phyloP scores from a whole-genome alignment of 257 asterid species.

The Solanum commersonii region DNA sequence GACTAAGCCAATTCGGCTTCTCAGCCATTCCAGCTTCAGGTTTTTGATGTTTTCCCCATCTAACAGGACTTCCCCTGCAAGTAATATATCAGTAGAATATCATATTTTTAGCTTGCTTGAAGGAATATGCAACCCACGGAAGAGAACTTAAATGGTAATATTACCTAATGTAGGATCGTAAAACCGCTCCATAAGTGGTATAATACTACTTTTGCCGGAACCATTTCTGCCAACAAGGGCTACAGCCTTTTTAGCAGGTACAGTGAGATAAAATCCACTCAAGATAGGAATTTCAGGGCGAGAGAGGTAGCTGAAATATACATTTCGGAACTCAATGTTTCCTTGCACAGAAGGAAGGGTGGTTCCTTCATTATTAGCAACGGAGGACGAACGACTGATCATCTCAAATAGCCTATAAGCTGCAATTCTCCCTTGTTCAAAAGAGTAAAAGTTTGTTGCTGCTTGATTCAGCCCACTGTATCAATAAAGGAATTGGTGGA shows the following conservation, averaged over 20 bases:
- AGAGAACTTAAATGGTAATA: neutral
- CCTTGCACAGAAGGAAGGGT: conserved; percentile 90
- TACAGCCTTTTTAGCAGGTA: conserved; percentile 96
- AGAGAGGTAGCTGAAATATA: conserved; percentile 93
- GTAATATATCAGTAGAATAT: neutral
- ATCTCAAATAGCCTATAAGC: conserved; percentile 96
- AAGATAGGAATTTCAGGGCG: conserved; percentile 99
- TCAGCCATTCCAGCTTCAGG: conserved; percentile 93
- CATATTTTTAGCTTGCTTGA: neutral
- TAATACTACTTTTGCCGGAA: conserved; percentile 97
- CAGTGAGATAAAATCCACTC: conserved; percentile 97
- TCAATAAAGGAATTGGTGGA: neutral
- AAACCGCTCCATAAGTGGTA: conserved; percentile 98
- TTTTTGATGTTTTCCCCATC: conserved; percentile 98
- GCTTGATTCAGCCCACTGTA: conserved; percentile 97
- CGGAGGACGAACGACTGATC: conserved; percentile 88
- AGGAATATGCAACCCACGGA: neutral
- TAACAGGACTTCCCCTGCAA: conserved; percentile 95
- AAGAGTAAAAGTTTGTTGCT: conserved; percentile 96
- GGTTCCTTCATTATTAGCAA: conserved; percentile 66
- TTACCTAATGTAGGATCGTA: conserved; percentile 98
- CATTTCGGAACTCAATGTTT: conserved; percentile 96
- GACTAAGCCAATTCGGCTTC: conserved; percentile 95
- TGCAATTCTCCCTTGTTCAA: conserved; percentile 99
- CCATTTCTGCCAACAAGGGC: conserved; percentile 99